phyloP scores from a whole-genome alignment of 2,329 filamentous ascomycete genomes.

The Ophiostoma novo-ulmi region DNA sequence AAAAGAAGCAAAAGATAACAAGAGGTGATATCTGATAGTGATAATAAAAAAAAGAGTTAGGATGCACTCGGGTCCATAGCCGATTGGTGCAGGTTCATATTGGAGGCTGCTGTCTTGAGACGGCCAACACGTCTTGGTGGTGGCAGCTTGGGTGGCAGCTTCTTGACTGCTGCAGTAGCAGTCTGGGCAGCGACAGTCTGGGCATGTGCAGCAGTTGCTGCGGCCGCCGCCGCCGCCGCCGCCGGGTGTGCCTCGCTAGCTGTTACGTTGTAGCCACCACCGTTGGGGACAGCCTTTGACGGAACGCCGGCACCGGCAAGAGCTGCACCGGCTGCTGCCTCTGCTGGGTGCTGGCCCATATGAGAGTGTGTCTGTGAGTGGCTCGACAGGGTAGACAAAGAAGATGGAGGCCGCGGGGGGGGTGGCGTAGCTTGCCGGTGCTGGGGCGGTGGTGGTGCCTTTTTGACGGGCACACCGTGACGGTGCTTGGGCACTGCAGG shows the following conservation, averaged over 20 bases:
- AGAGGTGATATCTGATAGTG: neutral
- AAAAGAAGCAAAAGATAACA: neutral
- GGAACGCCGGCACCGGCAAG: slow-evolving; percentile 10
- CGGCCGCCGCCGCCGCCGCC: slow-evolving; percentile 13
- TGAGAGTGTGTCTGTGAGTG: neutral
- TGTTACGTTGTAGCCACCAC: neutral
- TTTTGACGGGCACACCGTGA: slow-evolving; percentile 45
- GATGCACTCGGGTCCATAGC: slow-evolving; percentile 10
- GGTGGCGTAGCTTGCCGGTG: neutral
- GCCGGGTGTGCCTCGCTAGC: slow-evolving; percentile 10
- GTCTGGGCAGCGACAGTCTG: neutral
- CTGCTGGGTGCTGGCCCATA: neutral
- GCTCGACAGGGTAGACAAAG: neutral
- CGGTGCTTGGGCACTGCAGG: slow-evolving; percentile 54
- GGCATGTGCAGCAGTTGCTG: slow-evolving; percentile 16
- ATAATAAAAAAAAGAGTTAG: neutral
- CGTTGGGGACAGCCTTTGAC: neutral
- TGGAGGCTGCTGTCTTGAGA: slow-evolving; percentile 26
- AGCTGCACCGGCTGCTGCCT: slow-evolving; percentile 18
- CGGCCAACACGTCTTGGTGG: slow-evolving; percentile 27
- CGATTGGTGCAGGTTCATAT: slow-evolving; percentile 24
- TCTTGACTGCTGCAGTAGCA: slow-evolving; percentile 23
- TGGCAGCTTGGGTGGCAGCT: slow-evolving; percentile 29
- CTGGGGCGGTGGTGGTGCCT: slow-evolving; percentile 18
- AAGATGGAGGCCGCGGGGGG: slow-evolving; percentile 14